phyloP scores from a whole-genome alignment of 2,329 filamentous ascomycete species.

The Tolypocladium sp. region DNA sequence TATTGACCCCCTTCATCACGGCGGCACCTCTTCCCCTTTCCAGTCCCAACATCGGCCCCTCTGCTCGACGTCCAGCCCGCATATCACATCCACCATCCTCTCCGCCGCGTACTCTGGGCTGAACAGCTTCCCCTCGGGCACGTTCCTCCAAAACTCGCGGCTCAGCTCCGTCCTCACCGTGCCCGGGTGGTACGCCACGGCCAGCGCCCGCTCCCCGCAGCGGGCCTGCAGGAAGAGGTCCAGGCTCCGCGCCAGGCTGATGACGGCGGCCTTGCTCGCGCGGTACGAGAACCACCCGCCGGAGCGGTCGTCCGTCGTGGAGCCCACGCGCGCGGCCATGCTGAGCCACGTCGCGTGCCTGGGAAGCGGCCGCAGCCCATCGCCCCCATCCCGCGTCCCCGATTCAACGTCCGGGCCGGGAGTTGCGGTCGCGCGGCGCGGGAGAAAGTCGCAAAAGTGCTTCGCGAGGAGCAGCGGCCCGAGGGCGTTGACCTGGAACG shows the following conservation, averaged over 20 bases:
- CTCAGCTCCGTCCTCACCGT: slow-evolving; percentile 71
- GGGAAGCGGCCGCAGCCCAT: slow-evolving; percentile 32
- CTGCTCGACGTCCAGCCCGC: slow-evolving; percentile 36
- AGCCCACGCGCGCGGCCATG: slow-evolving; percentile 72
- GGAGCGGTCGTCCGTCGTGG: slow-evolving; percentile 58
- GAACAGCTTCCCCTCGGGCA: slow-evolving; percentile 54
- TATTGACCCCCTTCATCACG: slow-evolving; percentile 25
- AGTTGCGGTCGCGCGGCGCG: no score
- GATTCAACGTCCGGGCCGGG: no score
- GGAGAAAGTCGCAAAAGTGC: slow-evolving; percentile 62
- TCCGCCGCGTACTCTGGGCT: slow-evolving; percentile 56
- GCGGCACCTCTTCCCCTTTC: slow-evolving; percentile 53
- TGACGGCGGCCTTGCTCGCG: slow-evolving; percentile 66
- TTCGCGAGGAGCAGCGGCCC: slow-evolving; percentile 71
- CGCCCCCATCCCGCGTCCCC: no score
- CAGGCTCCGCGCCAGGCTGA: slow-evolving; percentile 60
- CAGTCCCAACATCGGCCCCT: slow-evolving; percentile 62
- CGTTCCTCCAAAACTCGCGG: slow-evolving; percentile 60
- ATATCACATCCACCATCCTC: slow-evolving; percentile 52
- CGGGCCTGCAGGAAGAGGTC: slow-evolving; percentile 55
- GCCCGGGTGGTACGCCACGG: slow-evolving; percentile 67
- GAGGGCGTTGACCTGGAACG: slow-evolving; percentile 64
- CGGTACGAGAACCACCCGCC: slow-evolving; percentile 82
- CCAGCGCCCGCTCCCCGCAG: slow-evolving; percentile 53
- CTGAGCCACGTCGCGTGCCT: slow-evolving; percentile 56